Evolutionary conservation across 2,329 filamentous ascomycete species (phyloP).

Genomic region (Monilinia laxa): DNA sequence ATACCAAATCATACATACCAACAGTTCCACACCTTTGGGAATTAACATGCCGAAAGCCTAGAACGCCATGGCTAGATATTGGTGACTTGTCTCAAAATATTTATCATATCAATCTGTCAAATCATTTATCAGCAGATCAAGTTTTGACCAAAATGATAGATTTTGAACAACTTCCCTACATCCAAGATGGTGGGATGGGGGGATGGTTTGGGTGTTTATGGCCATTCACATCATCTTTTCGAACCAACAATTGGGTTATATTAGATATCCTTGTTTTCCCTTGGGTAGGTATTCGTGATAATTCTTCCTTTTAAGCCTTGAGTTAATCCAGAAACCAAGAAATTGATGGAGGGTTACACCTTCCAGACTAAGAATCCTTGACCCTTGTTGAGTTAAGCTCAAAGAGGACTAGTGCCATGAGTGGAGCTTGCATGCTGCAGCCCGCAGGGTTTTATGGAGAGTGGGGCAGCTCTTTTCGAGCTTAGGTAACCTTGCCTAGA

Average conservation of each 20-base stretch:
- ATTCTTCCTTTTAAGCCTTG: background rate
- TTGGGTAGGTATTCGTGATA: no score
- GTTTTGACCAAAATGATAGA: background rate
- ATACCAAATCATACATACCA: background rate
- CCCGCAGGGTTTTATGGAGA: background rate
- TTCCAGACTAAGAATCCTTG: no score
- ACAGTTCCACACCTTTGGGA: background rate
- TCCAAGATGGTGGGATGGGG: no score
- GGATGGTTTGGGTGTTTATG: background rate
- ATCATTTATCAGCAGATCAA: background rate
- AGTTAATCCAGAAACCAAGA: background rate
- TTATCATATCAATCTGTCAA: constrained; percentile 2
- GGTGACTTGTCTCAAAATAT: background rate
- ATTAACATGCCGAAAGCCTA: background rate
- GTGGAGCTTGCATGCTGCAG: constrained; percentile 6
- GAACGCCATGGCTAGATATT: background rate
- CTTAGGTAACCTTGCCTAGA: no score
- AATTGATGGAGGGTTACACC: background rate
- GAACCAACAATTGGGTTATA: background rate
- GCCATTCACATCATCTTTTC: background rate
- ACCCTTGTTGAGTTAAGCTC: no score
- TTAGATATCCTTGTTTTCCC: background rate
- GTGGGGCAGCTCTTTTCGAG: no score
- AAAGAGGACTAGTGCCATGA: no score
- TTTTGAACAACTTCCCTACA: background rate